Evolutionary conservation across 441 rosid genomes (phyloP).

Genomic region (Aquilaria agallochum): DNA sequence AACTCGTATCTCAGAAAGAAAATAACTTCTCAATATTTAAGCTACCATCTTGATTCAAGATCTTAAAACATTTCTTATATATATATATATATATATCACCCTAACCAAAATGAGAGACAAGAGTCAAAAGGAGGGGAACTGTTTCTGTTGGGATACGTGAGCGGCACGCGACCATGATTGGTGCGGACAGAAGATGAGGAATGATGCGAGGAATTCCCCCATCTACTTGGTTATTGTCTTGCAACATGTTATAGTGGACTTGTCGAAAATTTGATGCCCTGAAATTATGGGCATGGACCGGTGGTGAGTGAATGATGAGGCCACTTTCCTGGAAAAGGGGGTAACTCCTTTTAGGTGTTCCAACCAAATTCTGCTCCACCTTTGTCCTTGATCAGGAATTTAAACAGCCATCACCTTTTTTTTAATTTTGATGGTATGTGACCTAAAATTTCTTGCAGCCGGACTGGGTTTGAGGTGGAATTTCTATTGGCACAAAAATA

Average conservation of each 20-base stretch:
- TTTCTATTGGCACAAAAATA: too few relatives aligned
- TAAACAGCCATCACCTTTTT: too few relatives aligned
- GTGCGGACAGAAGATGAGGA: slow-evolving; percentile 13
- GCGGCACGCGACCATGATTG: slow-evolving; percentile 29
- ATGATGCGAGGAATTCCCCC: slow-evolving; percentile 5
- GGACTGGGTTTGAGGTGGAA: too few relatives aligned
- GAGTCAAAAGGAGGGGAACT: background rate
- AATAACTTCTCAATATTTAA: too few relatives aligned
- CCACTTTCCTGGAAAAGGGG: slow-evolving; percentile 39
- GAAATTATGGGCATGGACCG: slow-evolving; percentile 63
- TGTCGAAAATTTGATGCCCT: slow-evolving; percentile 28
- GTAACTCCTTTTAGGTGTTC: slow-evolving; percentile 32
- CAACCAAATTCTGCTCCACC: slow-evolving; percentile 25
- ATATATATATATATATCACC: background rate
- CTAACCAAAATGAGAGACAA: background rate
- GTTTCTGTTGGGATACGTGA: slow-evolving; percentile 1
- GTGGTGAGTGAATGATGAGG: slow-evolving; percentile 30
- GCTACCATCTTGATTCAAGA: too few relatives aligned
- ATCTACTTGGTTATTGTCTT: background rate
- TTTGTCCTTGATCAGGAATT: background rate
- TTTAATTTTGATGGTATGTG: too few relatives aligned
- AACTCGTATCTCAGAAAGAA: too few relatives aligned
- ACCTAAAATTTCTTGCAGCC: too few relatives aligned
- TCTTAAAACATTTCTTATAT: too few relatives aligned
- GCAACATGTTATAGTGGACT: too few relatives aligned